Evolutionary conservation across 2,329 filamentous ascomycete genomes (phyloP), one percentile per base, ranked within the genome.

Genomic region (Colletotrichum liriopes): DNA sequence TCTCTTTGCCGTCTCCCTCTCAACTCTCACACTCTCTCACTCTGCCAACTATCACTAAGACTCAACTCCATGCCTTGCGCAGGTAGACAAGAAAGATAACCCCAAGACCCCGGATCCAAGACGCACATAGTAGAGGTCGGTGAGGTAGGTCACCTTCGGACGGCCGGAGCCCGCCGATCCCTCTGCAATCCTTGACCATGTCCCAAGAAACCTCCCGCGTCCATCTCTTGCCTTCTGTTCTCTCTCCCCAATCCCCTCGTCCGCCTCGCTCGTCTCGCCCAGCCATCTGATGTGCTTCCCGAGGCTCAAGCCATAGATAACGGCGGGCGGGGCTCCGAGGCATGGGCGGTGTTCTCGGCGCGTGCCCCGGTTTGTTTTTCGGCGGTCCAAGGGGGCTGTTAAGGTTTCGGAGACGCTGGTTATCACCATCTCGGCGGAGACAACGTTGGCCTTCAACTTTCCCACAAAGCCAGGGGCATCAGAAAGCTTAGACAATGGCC

Each of bases 161-260:
- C 69, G 65, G 69, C 65, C 69, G 69, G 69, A 68, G 65, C 58
- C 69, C 58, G 65, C 69, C 65, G 69, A 72, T 64, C 69, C 58
- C 23, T 58, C 43, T 51, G 18, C 41, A 45, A 67, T 52, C 64
- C 49, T 29, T 58, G 55, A 43, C 64, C 64, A 18, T 51, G 61
- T 32, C 29, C 39, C 29, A 29, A 35, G 26, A 32, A 26, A 39
- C 18, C 26, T 35, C 12, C 12, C 5, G 5, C 12, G 23, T 8
- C 12, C 14, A 12, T 52, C 26, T 52, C 26, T 52, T 41, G 35
- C 35, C 32, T n/a, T 39, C 32, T 55, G n/a, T 26, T 65, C 29
- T 47, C 52, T 58, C 41, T 54, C 16, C 32, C 54, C 32, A 29
- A 39, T 23, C n/a, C 49, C n/a, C 29, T 47, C 23, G 20, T 43